Base-by-base conservation (phyloP, 345 rosid genomes). In the Moringa oleifera region DNA sequence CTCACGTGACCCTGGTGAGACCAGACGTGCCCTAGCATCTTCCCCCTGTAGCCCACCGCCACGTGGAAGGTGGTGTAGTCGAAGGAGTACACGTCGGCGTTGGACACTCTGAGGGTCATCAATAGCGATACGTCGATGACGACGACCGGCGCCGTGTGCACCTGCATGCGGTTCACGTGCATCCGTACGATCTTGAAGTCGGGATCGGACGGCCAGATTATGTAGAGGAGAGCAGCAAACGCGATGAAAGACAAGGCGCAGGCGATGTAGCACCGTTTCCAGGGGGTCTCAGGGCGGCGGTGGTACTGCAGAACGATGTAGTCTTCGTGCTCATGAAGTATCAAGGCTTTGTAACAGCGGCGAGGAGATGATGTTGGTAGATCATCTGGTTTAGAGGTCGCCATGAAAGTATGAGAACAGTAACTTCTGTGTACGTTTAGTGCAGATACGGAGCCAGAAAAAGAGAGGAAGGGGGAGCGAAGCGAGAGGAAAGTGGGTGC, bases 171-270 rank as follows among this genome's bases (percentile, higher is more conserved):
- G 68, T 78, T 69, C 9, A 87, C 68, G 6, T 45, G 84, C 45
- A 92, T 63, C 64, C 82, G 78, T 55, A 37, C 81, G 62, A 92
- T 75, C 68, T 81, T 74, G 51, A 87, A 31, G 12, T 58, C 68
- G 18, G 98, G 98, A 45, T 81, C 83, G 18, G 97, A 84, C 45
- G 98, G 96, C 94, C 95, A 89, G 64, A 81, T 61, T 6, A 74
- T 37, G 79, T 75, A 87, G 53, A 72, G 50, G 57, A 73, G 53
- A 12, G 81, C 31, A 12, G 79, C 62, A 7, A 84, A 53, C 59
- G 81, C 50, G 58, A 89, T 20, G 23, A 84, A 31, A 24, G 74
- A 23, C 22, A 73, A 16, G 18, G 75, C 19, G 73, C 65, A 53
- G 58, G 79, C 62, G 15, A 74, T 16, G n/a, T 64, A 77, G 54